Conservation (phyloP, 2,329 filamentous ascomycete genomes). For the Cladosporium sp. region DNA sequence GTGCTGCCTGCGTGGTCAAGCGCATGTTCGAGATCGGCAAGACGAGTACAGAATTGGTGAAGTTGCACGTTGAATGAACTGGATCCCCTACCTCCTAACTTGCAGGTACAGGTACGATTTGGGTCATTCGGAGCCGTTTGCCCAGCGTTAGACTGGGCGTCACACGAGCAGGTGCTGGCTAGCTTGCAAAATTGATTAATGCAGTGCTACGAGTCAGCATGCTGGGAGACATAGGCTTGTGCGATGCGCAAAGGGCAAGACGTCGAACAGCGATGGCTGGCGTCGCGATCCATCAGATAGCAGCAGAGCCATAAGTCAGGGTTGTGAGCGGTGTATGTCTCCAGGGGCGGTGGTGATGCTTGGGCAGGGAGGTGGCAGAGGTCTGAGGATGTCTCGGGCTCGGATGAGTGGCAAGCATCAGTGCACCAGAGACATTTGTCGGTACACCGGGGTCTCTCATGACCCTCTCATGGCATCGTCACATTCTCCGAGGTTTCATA, state of each 20-base stretch:
- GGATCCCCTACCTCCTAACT: neutral
- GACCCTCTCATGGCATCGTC: neutral
- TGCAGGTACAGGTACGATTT: neutral
- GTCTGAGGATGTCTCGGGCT: slow-evolving; percentile 2
- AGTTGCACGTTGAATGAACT: neutral
- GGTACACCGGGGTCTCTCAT: neutral
- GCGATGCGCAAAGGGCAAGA: neutral
- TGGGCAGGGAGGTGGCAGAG: neutral
- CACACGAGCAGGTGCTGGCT: neutral
- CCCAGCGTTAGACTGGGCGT: neutral
- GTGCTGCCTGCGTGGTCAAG: neutral
- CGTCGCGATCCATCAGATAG: neutral
- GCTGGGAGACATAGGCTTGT: slow-evolving; percentile 7
- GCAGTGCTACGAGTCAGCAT: slow-evolving; percentile 2
- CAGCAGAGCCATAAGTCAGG: neutral
- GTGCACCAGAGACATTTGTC: neutral
- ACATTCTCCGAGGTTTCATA: neutral
- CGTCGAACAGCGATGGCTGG: neutral
- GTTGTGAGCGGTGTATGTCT: neutral
- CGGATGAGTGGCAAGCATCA: neutral
- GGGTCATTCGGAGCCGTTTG: neutral
- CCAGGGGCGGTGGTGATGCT: neutral
- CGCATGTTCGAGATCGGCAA: neutral
- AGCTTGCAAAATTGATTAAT: neutral
- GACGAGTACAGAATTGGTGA: neutral